Conservation (phyloP, 768 basidiomycete species). For the Russula lepida region DNA sequence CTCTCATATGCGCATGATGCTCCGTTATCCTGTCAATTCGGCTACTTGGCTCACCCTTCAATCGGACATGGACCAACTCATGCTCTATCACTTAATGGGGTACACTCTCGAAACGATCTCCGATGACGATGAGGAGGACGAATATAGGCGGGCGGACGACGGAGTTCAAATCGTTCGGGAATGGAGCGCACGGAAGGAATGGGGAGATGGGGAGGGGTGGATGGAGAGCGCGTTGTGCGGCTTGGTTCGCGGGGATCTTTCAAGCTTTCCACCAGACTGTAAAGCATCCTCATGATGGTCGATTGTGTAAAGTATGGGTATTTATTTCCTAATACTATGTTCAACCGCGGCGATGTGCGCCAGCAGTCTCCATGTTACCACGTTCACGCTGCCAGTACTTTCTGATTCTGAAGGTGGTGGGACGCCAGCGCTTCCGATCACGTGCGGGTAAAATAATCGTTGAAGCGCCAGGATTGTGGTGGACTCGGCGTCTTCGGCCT, state of each 20-base stretch:
- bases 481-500: too few relatives aligned
- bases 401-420: too few relatives aligned
- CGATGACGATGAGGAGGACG: not conserved
- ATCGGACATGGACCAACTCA: not conserved
- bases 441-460: too few relatives aligned
- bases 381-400: too few relatives aligned
- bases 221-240: not conserved
- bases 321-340: too few relatives aligned
- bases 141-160: not conserved
- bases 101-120: not conserved
- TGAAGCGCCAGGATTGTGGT: too few relatives aligned
- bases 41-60: not conserved
- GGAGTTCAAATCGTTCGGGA: not conserved
- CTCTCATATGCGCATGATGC: not conserved
- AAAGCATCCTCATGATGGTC: too few relatives aligned
- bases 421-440: too few relatives aligned
- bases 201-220: not conserved
- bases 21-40: not conserved
- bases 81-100: not conserved
- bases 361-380: too few relatives aligned
- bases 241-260: not conserved
- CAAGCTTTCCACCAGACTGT: too few relatives aligned
- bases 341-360: too few relatives aligned
- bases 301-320: too few relatives aligned
- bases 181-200: not conserved